Evolutionary conservation across 2,329 filamentous ascomycete genomes (phyloP).

Genomic region (Fonsecaea nubica): DNA sequence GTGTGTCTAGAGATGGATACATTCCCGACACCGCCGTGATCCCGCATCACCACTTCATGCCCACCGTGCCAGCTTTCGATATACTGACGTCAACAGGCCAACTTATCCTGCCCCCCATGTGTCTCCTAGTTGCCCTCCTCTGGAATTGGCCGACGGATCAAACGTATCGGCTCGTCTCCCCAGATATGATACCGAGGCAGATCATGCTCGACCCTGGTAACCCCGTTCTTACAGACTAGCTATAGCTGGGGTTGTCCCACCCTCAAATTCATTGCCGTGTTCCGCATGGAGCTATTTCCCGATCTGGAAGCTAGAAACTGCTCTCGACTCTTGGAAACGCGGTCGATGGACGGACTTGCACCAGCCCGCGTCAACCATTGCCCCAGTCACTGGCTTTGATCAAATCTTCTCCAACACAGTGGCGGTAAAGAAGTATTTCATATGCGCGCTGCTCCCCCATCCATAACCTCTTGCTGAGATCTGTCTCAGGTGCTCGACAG

Average conservation of each 20-base stretch:
- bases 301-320: conserved; percentile 8
- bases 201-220: neutral
- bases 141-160: neutral
- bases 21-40: neutral
- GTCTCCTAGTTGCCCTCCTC: neutral
- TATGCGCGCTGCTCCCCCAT: neutral
- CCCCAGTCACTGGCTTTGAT: neutral
- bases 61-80: neutral
- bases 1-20: neutral
- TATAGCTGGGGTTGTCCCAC: neutral
- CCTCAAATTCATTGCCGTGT: neutral
- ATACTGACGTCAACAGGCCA: neutral
- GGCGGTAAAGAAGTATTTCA: neutral
- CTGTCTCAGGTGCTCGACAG: neutral
- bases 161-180: neutral
- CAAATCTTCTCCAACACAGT: conserved; percentile 2
- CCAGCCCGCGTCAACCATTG: neutral
- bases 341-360: neutral
- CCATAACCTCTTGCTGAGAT: neutral
- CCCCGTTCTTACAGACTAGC: neutral
- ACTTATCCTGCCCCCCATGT: neutral
- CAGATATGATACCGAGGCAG: conserved; percentile 12
- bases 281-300: neutral
- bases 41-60: too few species aligned
- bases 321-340: neutral